Evolutionary conservation across 1,284 basidiomycete genomes (phyloP).

Genomic region (Rhodotorula sp.): DNA sequence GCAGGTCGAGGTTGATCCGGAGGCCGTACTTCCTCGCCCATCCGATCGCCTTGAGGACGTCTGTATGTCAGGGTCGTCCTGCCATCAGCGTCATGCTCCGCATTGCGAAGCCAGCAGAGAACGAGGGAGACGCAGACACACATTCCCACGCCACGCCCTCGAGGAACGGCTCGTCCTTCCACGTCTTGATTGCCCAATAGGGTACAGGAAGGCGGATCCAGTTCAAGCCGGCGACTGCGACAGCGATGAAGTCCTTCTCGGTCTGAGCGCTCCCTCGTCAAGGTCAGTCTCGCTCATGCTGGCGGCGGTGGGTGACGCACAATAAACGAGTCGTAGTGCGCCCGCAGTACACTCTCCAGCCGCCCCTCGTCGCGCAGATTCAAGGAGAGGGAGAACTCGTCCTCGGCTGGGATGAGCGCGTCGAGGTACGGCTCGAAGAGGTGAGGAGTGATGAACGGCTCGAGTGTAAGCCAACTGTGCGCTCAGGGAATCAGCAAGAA

Average conservation of each 20-base stretch:
- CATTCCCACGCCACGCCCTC: conserved; percentile 30
- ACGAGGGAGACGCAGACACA: neutral
- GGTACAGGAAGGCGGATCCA: conserved; percentile 75
- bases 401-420: conserved; percentile 55
- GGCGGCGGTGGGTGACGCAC: conserved; percentile 1
- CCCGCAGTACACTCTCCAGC: conserved; percentile 54
- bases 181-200: conserved; percentile 80
- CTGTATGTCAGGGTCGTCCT: conserved; percentile 48
- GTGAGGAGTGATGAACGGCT: conserved; percentile 82
- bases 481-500: neutral
- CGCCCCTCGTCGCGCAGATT: conserved; percentile 47
- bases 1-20: conserved; percentile 78
- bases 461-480: conserved; percentile 71
- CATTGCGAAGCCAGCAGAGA: too few species aligned
- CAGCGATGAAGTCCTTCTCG: conserved; percentile 82
- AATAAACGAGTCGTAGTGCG: conserved; percentile 80
- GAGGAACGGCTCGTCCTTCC: conserved; percentile 47
- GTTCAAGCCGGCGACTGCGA: conserved; percentile 78
- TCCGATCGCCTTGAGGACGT: conserved; percentile 48
- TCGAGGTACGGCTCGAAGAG: conserved; percentile 72
- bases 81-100: neutral
- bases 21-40: conserved; percentile 90
- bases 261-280: conserved; percentile 54
- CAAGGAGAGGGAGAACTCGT: conserved; percentile 73
- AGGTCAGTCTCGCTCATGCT: too few species aligned